These are phyloP conservation scores for Eucalyptus urophylla DNA, from an alignment of 345 rosid species.

Conservation along the genomic window DNA sequence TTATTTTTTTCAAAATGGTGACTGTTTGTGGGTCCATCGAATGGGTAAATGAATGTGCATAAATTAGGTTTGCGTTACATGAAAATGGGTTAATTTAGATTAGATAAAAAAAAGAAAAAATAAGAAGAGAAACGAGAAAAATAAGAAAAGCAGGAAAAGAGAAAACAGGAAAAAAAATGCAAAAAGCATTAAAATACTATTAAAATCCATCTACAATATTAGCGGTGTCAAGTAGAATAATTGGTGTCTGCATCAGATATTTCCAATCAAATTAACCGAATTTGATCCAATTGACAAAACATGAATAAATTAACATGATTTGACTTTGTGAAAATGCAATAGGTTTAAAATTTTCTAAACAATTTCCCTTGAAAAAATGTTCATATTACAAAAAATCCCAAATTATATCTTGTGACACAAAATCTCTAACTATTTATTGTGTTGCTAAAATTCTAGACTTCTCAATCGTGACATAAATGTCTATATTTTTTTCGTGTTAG, in stretches of 20 bases:
- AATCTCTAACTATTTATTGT: background rate
- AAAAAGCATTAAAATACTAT: no score
- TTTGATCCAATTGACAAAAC: accelerated
- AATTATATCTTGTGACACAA: background rate
- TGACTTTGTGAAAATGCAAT: accelerated
- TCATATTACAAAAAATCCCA: no score
- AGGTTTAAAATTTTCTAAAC: accelerated
- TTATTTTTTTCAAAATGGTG: no score
- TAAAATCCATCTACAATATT: accelerated
- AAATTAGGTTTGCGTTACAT: background rate
- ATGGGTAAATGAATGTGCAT: no score
- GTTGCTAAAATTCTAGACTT: background rate
- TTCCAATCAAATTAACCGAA: accelerated
- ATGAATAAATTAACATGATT: no score
- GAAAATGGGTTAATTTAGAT: no score
- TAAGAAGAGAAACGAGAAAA: no score
- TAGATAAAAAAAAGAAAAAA: no score
- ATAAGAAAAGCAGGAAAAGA: no score
- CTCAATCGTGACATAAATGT: no score
- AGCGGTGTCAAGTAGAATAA: accelerated
- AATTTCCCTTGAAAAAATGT: no score
- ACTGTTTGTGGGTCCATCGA: background rate
- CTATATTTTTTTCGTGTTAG: accelerated
- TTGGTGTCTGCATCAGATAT: accelerated
- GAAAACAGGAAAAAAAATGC: no score